Evolutionary conservation across 129 eudicot species (phyloP), one percentile per base, ranked within the genome.

Genomic region (Ambrosia trifida): DNA sequence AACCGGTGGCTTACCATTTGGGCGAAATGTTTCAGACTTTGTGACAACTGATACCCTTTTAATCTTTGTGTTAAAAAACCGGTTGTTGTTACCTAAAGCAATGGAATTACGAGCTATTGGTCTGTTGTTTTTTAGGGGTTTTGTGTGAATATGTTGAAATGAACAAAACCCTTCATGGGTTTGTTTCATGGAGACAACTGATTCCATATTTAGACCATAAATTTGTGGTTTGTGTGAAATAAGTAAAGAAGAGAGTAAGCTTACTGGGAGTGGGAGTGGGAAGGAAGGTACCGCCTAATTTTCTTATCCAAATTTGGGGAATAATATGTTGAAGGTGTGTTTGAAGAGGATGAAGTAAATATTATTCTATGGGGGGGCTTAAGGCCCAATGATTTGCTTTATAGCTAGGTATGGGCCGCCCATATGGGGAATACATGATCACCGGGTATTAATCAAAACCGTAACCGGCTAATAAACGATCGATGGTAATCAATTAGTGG

Each of bases 101-200:
- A 77, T 64, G 6, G 71, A 80, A 44, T 44, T 57, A 72, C 65
- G 69, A 56, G 82, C 71, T 44, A 79, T 71, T 72, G 53, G 3
- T 69, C 76, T 68, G 32, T 64, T 46, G 19, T 31, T 70, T 32
- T 56, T 77, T 46, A 12, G 20, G 70, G 35, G 65, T n/a, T 75
- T 66, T 9, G n/a, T 10, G 49, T 77, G 89, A n/a, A n/a, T n/a
- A n/a, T n/a, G n/a, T n/a, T n/a, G n/a, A 72, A 81, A 75, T 50
- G 83, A 77, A 66, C 78, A 72, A 44, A 85, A 79, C 62, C 85
- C 80, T 64, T 90, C 86, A 72, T 71, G 89, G 95, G 78, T 83
- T 76, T 85, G 83, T 66, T 79, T 82, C 44, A 78, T 61, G 43
- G 91, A 86, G n/a, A 83, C 76, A 7, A 75, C 46, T 66, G 85